phyloP scores from a whole-genome alignment of 1,284 basidiomycete species.

The Kalmanozyma brasiliensis region DNA sequence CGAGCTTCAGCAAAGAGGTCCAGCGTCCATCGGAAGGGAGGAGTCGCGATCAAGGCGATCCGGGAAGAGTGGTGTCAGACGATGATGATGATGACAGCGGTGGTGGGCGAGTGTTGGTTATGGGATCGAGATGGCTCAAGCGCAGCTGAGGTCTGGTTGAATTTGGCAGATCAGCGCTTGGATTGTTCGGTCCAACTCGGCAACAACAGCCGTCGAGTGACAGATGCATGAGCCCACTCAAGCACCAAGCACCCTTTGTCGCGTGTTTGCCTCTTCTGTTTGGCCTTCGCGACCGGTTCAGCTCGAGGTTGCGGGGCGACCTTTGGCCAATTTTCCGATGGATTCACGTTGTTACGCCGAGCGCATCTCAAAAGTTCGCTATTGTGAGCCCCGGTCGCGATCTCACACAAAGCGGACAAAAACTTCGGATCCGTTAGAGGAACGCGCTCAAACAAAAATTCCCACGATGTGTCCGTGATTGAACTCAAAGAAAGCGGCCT shows the following conservation, averaged over 20 bases:
- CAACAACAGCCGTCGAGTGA: slow-evolving; percentile 7
- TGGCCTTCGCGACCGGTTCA: not conserved
- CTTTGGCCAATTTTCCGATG: not conserved
- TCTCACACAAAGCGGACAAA: not conserved
- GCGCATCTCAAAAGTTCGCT: not conserved
- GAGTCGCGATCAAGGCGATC: not conserved
- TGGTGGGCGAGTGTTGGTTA: slow-evolving; percentile 2
- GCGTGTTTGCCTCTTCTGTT: slow-evolving; percentile 2
- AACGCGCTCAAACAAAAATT: slow-evolving; percentile 16
- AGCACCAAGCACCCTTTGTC: slow-evolving; percentile 5
- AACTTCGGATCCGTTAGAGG: slow-evolving; percentile 13
- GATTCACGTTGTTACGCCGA: not conserved
- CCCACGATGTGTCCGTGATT: slow-evolving; percentile 12
- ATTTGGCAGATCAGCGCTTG: slow-evolving; percentile 1
- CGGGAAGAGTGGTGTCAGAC: too few relatives aligned
- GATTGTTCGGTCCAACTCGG: slow-evolving; percentile 19
- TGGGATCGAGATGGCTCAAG: slow-evolving; percentile 29
- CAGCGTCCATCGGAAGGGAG: not conserved
- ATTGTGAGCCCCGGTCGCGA: slow-evolving; percentile 5
- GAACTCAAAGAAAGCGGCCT: slow-evolving; percentile 1
- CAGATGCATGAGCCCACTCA: not conserved
- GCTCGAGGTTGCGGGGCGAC: slow-evolving; percentile 2
- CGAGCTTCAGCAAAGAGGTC: not conserved
- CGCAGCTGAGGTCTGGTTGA: slow-evolving; percentile 15
- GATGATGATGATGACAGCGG: not conserved